phyloP scores from a whole-genome alignment of 2,329 filamentous ascomycete genomes.

The Didymella arachidicola region DNA sequence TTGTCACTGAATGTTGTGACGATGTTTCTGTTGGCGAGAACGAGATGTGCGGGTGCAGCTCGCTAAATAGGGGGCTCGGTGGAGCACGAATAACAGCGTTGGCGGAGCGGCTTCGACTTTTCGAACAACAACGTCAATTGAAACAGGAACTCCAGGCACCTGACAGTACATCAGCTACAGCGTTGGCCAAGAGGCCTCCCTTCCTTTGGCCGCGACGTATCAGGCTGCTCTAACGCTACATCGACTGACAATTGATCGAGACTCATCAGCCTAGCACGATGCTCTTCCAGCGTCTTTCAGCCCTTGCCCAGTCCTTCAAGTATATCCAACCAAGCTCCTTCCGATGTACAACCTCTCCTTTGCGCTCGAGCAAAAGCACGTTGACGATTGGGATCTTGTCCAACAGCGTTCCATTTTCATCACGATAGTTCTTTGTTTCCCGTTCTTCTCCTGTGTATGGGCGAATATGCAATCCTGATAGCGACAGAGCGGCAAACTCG shows the following conservation, averaged over 20 bases:
- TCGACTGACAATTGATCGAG: too few species aligned
- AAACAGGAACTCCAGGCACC: too few species aligned
- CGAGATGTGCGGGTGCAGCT: neutral
- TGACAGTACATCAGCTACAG: neutral
- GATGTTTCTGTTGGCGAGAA: neutral
- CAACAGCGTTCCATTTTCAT: neutral
- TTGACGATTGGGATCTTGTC: neutral
- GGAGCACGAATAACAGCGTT: neutral
- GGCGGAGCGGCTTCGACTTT: neutral
- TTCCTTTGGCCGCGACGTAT: too few species aligned
- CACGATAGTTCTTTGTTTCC: neutral
- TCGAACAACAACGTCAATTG: neutral
- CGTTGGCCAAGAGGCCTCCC: too few species aligned
- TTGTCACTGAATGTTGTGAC: neutral
- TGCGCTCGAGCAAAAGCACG: conserved; percentile 2
- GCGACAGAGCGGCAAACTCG: conserved; percentile 1
- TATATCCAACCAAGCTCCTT: neutral
- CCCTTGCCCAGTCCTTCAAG: neutral
- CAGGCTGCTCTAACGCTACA: too few species aligned
- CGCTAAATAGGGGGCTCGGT: neutral
- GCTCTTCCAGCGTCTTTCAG: neutral
- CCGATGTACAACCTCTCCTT: neutral
- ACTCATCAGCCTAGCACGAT: conserved; percentile 43
- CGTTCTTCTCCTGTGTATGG: neutral
- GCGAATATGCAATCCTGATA: neutral